Evolutionary conservation across 2,329 filamentous ascomycete species (phyloP).

Genomic region (Dothideomycetes sp.): DNA sequence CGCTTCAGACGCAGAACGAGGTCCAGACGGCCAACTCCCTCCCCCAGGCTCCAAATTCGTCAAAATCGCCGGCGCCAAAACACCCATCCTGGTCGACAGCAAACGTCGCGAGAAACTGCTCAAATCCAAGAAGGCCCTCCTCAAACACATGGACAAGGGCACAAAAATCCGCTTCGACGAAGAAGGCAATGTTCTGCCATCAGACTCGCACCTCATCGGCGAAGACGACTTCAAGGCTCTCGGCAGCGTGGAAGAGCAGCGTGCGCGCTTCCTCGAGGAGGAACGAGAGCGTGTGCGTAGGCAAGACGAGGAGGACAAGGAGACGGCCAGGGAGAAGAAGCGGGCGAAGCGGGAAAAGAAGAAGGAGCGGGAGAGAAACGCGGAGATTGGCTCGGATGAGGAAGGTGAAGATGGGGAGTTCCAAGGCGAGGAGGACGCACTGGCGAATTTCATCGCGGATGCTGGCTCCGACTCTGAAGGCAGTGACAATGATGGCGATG

Average conservation of each 20-base stretch:
- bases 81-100: slow-evolving; percentile 76
- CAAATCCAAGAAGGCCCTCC: slow-evolving; percentile 81
- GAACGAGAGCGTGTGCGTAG: slow-evolving; percentile 61
- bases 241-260: slow-evolving; percentile 66
- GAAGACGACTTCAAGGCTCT: slow-evolving; percentile 68
- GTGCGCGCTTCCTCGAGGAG: slow-evolving; percentile 63
- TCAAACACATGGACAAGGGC: slow-evolving; percentile 80
- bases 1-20: slow-evolving; percentile 26
- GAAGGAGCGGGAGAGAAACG: slow-evolving; percentile 50
- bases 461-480: slow-evolving; percentile 8
- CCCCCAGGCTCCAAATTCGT: slow-evolving; percentile 46
- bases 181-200: slow-evolving; percentile 65
- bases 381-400: slow-evolving; percentile 34
- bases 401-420: slow-evolving; percentile 14
- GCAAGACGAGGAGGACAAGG: slow-evolving; percentile 77
- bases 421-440: slow-evolving; percentile 24
- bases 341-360: slow-evolving; percentile 64
- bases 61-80: slow-evolving; percentile 51
- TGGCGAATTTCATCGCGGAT: slow-evolving; percentile 32
- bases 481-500: slow-evolving; percentile 18
- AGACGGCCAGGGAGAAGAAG: slow-evolving; percentile 64
- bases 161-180: slow-evolving; percentile 86
- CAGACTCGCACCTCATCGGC: slow-evolving; percentile 78
- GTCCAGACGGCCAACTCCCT: slow-evolving; percentile 29
- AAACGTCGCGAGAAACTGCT: slow-evolving; percentile 94